Conservation (phyloP, 2,329 filamentous ascomycete genomes). For the Aciculosporium take region DNA sequence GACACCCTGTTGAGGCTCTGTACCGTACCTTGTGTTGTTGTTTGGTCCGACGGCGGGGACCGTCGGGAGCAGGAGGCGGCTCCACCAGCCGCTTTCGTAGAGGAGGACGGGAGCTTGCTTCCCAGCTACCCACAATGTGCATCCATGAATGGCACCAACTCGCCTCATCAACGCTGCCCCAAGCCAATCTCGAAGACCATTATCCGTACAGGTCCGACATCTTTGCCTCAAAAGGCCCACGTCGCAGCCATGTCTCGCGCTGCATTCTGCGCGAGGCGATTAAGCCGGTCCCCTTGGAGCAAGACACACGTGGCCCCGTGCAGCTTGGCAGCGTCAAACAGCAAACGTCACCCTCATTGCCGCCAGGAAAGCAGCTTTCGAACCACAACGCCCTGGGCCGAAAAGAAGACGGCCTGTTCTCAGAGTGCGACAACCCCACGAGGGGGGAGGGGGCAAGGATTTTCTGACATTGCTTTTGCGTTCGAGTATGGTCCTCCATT, state of each 20-base stretch:
- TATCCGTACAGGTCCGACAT: neutral
- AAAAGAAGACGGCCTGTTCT: neutral
- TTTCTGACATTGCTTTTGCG: constrained; percentile 23
- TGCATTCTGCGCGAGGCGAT: neutral
- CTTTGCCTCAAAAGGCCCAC: neutral
- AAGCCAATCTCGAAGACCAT: neutral
- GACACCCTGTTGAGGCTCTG: no score
- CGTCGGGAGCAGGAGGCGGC: no score
- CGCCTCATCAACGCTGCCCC: no score
- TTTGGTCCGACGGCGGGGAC: no score
- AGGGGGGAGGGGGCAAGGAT: constrained; percentile 6
- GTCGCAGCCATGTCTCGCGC: constrained; percentile 3
- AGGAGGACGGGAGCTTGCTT: no score
- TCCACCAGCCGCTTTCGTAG: no score
- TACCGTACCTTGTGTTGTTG: no score
- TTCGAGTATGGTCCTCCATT: constrained; percentile 19
- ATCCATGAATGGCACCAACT: no score
- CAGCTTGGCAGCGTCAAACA: neutral
- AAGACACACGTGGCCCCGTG: neutral
- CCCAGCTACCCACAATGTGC: no score
- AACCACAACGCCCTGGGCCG: neutral
- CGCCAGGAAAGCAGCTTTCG: neutral
- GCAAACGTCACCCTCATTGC: no score
- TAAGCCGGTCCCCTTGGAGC: neutral
- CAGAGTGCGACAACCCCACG: neutral